phyloP scores from a whole-genome alignment of 768 basidiomycete genomes.

The Leccinum boreale region DNA sequence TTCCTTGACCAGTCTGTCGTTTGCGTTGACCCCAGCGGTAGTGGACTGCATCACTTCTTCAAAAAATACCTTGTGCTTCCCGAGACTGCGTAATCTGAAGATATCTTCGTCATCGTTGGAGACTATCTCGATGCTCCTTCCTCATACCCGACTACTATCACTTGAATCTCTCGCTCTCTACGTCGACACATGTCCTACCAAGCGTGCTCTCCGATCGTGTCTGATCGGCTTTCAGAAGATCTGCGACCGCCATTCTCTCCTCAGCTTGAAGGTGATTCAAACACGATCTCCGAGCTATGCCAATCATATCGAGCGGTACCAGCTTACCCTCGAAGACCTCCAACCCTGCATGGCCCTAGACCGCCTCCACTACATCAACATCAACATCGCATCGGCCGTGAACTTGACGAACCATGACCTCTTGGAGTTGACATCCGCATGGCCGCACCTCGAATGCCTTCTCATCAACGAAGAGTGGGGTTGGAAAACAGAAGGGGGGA shows the following conservation, averaged over 20 bases:
- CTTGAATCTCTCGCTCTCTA: constrained; percentile 7
- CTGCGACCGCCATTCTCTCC: constrained; percentile 4
- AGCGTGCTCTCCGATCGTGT: constrained; percentile 5
- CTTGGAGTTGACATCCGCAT: constrained; percentile 13
- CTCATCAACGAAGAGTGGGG: constrained; percentile 20
- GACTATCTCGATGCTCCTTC: not conserved
- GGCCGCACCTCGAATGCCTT: constrained; percentile 15
- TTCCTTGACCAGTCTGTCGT: constrained; percentile 11
- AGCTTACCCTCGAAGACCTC: constrained; percentile 18
- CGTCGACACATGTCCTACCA: constrained; percentile 11
- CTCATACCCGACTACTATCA: not conserved
- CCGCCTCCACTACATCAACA: constrained; percentile 9
- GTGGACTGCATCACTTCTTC: constrained; percentile 3
- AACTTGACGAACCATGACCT: constrained; percentile 10
- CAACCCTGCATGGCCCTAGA: constrained; percentile 13
- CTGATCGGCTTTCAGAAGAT: constrained; percentile 3
- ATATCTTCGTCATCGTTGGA: constrained; percentile 6
- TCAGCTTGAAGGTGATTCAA: constrained; percentile 8
- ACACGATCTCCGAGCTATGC: constrained; percentile 1
- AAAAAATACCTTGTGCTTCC: not conserved
- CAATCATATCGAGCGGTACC: not conserved
- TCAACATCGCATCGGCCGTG: constrained; percentile 12
- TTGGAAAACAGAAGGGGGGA: constrained; percentile 13
- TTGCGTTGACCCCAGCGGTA: not conserved
- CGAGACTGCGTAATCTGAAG: constrained; percentile 9